Evolutionary conservation across 1,284 basidiomycete genomes (phyloP).

Genomic region (Schizophyllum amplum): DNA sequence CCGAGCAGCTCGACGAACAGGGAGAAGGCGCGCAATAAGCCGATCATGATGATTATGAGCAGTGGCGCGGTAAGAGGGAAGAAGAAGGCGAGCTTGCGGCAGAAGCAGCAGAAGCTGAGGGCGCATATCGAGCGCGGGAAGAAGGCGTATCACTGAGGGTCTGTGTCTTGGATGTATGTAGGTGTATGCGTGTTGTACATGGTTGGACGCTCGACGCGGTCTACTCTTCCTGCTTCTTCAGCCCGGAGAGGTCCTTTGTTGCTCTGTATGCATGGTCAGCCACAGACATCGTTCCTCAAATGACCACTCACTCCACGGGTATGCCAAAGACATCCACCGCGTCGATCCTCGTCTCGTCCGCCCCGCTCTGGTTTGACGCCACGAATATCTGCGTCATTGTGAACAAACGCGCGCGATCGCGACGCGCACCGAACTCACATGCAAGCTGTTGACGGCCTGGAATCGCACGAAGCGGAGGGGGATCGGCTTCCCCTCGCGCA

Average conservation of each 20-base stretch:
- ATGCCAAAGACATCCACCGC: constrained; percentile 67
- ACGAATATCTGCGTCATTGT: constrained; percentile 61
- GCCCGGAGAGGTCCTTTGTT: constrained; percentile 48
- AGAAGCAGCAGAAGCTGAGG: constrained; percentile 75
- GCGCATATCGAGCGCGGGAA: constrained; percentile 68
- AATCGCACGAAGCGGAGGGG: constrained; percentile 70
- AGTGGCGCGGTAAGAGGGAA: constrained; percentile 73
- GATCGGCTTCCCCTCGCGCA: constrained; percentile 50
- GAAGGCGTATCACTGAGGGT: constrained; percentile 28
- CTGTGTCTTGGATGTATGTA: neutral
- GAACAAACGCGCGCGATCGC: neutral
- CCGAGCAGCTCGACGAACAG: constrained; percentile 82
- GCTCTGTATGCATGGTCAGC: constrained; percentile 26
- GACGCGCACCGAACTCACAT: constrained; percentile 30
- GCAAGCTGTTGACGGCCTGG: constrained; percentile 67
- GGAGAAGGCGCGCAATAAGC: constrained; percentile 88
- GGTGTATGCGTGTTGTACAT: neutral
- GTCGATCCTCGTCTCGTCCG: constrained; percentile 74
- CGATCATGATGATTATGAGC: constrained; percentile 86
- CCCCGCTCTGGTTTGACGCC: constrained; percentile 65
- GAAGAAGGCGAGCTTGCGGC: constrained; percentile 81
- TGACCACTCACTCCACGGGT: constrained; percentile 45
- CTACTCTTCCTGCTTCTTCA: constrained; percentile 36
- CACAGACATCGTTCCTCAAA: constrained; percentile 2
- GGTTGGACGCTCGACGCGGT: neutral